Percentiles rank a stretch among this genome's conserved stretches.
These are phyloP conservation scores for Cucurbita pepo DNA, from an alignment of 306 rosid species.

Conservation along the genomic window DNA sequence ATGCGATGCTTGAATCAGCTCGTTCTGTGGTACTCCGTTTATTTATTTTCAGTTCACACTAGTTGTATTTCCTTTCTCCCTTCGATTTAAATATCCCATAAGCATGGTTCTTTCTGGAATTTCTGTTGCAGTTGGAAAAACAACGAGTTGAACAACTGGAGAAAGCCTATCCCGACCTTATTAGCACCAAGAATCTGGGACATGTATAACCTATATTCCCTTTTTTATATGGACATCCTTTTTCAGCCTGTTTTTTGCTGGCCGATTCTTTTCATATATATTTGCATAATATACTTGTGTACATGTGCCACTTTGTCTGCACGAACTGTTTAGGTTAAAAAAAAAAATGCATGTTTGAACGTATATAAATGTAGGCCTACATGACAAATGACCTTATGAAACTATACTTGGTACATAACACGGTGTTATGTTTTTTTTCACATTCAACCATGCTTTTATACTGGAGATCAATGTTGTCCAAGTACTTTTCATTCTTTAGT, in stretches of 20 bases:
- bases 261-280: background rate
- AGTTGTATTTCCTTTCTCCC: background rate
- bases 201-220: constrained; percentile 41
- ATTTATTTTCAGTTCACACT: background rate
- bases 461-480: background rate
- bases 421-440: background rate
- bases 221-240: constrained; percentile 5
- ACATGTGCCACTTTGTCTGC: background rate
- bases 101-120: constrained; percentile 8
- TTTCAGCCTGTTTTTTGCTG: background rate
- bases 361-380: background rate
- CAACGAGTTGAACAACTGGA: constrained; percentile 73
- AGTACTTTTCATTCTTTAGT: background rate
- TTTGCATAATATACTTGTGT: background rate
- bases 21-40: constrained; percentile 42
- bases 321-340: background rate
- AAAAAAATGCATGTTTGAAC: background rate
- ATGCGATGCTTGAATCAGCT: constrained; percentile 64
- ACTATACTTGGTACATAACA: background rate
- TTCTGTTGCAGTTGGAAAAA: constrained; percentile 57
- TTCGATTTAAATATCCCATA: background rate
- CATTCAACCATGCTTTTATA: background rate
- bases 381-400: background rate
- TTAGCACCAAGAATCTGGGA: constrained; percentile 82
- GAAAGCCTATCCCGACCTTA: constrained; percentile 76